These are phyloP conservation scores for Elongisporangium undulatum DNA, from an alignment of 352 stramenopile species.

Conservation along the genomic window DNA sequence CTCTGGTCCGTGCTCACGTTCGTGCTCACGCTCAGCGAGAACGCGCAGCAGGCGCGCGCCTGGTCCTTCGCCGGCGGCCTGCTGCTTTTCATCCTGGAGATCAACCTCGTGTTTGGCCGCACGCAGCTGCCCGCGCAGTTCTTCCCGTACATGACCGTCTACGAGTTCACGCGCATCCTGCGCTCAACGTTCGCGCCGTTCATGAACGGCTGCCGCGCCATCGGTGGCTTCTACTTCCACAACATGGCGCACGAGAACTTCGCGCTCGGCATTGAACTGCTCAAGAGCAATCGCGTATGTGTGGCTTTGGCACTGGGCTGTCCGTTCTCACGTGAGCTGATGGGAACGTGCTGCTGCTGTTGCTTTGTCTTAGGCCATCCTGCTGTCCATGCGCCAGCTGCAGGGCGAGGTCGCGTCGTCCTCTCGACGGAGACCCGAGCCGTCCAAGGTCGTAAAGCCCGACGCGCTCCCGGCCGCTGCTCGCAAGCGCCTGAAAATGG, in stretches of 20 bases:
- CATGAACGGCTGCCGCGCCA: conserved; percentile 95
- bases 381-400: conserved; percentile 73
- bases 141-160: conserved; percentile 84
- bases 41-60: conserved; percentile 80
- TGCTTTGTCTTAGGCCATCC: conserved; percentile 38
- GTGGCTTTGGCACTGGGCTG: neutral
- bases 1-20: conserved; percentile 95
- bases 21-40: conserved; percentile 93
- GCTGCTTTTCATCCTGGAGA: conserved; percentile 92
- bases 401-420: conserved; percentile 72
- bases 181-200: conserved; percentile 94
- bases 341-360: neutral
- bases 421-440: conserved; percentile 38
- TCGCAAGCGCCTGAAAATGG: conserved; percentile 60
- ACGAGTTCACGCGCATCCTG: conserved; percentile 91
- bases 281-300: conserved; percentile 76
- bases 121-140: conserved; percentile 45
- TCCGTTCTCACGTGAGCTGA: neutral
- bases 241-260: conserved; percentile 73
- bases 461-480: conserved; percentile 49
- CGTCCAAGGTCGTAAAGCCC: conserved; percentile 34
- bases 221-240: conserved; percentile 89
- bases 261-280: conserved; percentile 59
- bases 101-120: conserved; percentile 86
- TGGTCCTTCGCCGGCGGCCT: conserved; percentile 94